Evolutionary conservation across 352 stramenopile species (phyloP), one percentile per base, ranked within the genome.

Genomic region (Phytopythium aichiense): DNA sequence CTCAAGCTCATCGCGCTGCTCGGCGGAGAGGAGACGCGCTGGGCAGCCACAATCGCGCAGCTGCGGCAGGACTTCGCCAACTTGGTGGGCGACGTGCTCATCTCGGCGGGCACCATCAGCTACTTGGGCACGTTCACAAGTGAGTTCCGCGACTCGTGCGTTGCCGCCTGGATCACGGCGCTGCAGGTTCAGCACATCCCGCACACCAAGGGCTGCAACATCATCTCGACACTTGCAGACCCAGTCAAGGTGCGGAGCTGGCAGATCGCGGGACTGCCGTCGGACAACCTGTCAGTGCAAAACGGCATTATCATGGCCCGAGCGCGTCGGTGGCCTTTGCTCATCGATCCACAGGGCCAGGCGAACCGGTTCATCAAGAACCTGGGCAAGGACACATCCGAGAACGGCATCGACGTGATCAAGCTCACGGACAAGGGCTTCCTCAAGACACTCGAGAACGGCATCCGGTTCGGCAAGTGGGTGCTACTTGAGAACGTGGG

Each of bases 321-420:
- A 23, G 86, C 90, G 7, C 72, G 88, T 51, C 73, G 91, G 12
- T 98, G 90, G 91, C 81, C 91, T 1, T 66, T 98, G 22, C 62
- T 98, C 9, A 97, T 98, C 31, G 91, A 98, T 43, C 91, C 91
- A 8, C 91, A 98, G 69, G 91, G 91, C 1, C 91, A 98, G 70
- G 91, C 91, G 1, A 98, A 98, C 54, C 86, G 89, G 5, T 98
- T 96, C 63, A 92, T 98, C 53, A 93, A 96, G 64, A 95, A 87
- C 58, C 71, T 98, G 16, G 89, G 88, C 72, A 92, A 94, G 58
- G 64, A 77, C 3, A 54, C 95, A 0, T 94, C 83, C 60, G 81
- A 95, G 38, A 97, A 97, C 64, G 88, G 88, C 40, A 95, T 98
- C 84, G 91, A 98, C 58, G 89, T 97, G 18, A 80, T 96, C 2